Base-by-base conservation (phyloP, 768 basidiomycete genomes). In the Naganishia randhawae region DNA sequence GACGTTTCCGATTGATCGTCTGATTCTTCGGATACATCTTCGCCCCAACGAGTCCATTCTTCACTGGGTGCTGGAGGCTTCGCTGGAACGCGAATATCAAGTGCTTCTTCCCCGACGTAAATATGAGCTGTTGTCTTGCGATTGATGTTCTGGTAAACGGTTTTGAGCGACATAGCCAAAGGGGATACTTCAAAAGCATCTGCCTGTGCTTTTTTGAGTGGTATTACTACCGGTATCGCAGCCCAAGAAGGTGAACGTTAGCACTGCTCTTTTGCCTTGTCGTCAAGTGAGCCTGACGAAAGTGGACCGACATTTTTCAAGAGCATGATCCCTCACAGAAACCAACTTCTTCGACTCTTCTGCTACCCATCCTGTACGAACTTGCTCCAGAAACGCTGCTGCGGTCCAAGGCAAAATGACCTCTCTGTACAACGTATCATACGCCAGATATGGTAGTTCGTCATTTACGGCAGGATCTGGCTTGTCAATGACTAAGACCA, bases 381-480 rank as follows among this genome's bases (percentile, higher is more conserved):
- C 88, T 80, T 99, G 95, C 75, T 96, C 89, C 76, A 92, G 90
- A 73, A 89, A 94, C 50, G 97, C 83, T 10, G 94, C 92, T 7
- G 95, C 96, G 1, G 94, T 92, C 71, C 92, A 83, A 2, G 90
- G 88, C 81, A 94, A 94, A 0, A 88, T 89, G 66, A 95, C 85
- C 75, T 93, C 92, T 70, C 91, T 86, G 75, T 96, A 96, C 42
- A 96, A 85, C 52, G 88, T 86, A 75, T 95, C 91, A 48, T 75
- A 77, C 45, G 75, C 67, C 14, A 63, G 61, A 39, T 65, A 67
- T 29, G 72, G 71, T 27, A 66, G 52, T 31, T 62, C 50, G 37
- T 65, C 71, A 62, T 51, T 72, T 9, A 73, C 54, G 37, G 75
- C 75, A 10, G 92, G 91, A 78, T 95, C 92, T 2, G 93, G 93